Evolutionary conservation across 108 stramenopile species (phyloP).

Genomic region (Pseudonitzschia multiseries): DNA sequence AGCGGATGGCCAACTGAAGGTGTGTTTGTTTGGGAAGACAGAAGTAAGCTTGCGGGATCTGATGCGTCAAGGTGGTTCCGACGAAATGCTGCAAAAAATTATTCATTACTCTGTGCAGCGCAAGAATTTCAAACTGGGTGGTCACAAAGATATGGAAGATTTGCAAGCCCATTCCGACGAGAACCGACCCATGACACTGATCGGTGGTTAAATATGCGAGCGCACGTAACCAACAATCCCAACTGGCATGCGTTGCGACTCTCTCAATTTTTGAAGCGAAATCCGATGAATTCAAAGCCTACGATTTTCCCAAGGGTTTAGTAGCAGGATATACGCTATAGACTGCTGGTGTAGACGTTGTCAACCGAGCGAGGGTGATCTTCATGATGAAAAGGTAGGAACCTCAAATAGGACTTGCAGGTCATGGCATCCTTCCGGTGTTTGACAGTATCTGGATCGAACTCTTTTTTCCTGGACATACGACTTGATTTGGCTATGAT

Average conservation of each 20-base stretch:
- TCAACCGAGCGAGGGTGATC: no score
- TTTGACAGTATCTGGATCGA: no score
- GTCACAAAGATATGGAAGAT: slow-evolving; percentile 78
- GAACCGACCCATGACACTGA: slow-evolving; percentile 97
- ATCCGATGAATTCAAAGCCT: slow-evolving; percentile 60
- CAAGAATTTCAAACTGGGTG: slow-evolving; percentile 89
- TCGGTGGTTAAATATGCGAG: slow-evolving; percentile 78
- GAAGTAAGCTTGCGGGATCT: slow-evolving; percentile 88
- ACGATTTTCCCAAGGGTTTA: slow-evolving; percentile 52
- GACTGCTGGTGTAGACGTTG: no score
- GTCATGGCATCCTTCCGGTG: no score
- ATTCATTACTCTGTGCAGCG: slow-evolving; percentile 76
- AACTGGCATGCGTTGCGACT: slow-evolving; percentile 29
- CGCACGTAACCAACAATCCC: not conserved
- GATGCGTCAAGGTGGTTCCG: slow-evolving; percentile 58
- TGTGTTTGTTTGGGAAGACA: slow-evolving; percentile 93
- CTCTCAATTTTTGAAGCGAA: slow-evolving; percentile 64
- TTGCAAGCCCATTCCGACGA: slow-evolving; percentile 70
- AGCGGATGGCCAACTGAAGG: slow-evolving; percentile 96
- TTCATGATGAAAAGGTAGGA: no score
- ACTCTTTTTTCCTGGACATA: no score
- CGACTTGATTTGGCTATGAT: no score
- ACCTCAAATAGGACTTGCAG: no score
- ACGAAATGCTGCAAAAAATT: slow-evolving; percentile 51
- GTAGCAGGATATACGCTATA: no score